phyloP scores from a whole-genome alignment of 2,329 filamentous ascomycete genomes.

The Septoria linicola region DNA sequence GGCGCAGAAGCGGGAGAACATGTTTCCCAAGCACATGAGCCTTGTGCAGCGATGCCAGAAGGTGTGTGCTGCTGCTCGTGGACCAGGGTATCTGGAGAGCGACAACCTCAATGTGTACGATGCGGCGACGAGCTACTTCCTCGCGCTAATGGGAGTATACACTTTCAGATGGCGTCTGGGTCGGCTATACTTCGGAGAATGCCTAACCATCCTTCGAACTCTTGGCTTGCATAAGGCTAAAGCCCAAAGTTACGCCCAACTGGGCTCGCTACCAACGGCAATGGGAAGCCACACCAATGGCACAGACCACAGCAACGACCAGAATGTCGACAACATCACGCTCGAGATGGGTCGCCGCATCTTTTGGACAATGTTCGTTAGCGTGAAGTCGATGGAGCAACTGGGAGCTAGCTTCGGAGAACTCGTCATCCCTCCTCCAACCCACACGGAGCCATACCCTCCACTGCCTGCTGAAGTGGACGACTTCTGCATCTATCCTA shows the following conservation, averaged over 20 bases:
- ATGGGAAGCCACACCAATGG: slow-evolving; percentile 39
- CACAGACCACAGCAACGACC: slow-evolving; percentile 40
- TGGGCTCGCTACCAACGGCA: slow-evolving; percentile 39
- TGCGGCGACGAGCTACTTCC: slow-evolving; percentile 73
- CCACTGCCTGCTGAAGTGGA: slow-evolving; percentile 79
- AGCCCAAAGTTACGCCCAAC: slow-evolving; percentile 42
- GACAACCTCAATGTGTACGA: slow-evolving; percentile 59
- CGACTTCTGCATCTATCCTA: slow-evolving; percentile 73
- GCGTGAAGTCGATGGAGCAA: slow-evolving; percentile 71
- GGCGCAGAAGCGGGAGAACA: slow-evolving; percentile 60
- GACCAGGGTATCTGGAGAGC: slow-evolving; percentile 56
- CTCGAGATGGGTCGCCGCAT: slow-evolving; percentile 59
- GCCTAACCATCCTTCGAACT: slow-evolving; percentile 66
- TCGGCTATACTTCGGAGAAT: slow-evolving; percentile 70
- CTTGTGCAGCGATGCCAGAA: slow-evolving; percentile 70
- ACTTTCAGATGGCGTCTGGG: slow-evolving; percentile 67
- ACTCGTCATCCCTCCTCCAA: slow-evolving; percentile 72
- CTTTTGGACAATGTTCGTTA: slow-evolving; percentile 80
- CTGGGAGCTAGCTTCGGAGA: slow-evolving; percentile 70
- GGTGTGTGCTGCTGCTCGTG: slow-evolving; percentile 66
- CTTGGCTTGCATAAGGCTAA: slow-evolving; percentile 63
- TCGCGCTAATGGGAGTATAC: slow-evolving; percentile 66
- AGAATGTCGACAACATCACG: slow-evolving; percentile 47
- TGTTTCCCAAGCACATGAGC: slow-evolving; percentile 67
- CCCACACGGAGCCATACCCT: slow-evolving; percentile 72